Conservation (phyloP, 805 yeast species). For the Isabelozyma gotoi region DNA sequence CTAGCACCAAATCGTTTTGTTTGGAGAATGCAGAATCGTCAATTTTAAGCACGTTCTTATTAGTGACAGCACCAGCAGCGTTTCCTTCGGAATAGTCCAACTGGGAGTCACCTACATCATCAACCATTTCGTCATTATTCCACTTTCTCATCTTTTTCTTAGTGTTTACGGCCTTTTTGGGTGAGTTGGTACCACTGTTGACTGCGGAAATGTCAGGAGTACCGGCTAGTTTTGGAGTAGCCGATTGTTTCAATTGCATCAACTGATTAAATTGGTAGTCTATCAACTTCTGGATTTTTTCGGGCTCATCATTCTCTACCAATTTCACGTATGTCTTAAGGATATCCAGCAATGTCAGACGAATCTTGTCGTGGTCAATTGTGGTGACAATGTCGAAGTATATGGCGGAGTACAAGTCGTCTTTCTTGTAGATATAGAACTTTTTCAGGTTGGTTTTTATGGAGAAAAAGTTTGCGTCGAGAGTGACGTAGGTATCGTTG, state of each 20-base stretch:
- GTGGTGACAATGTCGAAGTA: conserved; percentile 41
- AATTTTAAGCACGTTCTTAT: conserved; percentile 11
- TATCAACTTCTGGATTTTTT: conserved; percentile 31
- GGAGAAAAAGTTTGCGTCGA: conserved; percentile 33
- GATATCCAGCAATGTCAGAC: conserved; percentile 27
- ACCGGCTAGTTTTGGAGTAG: conserved; percentile 2
- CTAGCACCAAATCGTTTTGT: conserved; percentile 39
- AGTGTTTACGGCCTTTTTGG: conserved; percentile 1
- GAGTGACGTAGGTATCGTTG: conserved; percentile 24
- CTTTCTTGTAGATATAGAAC: conserved; percentile 29
- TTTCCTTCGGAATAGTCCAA: conserved; percentile 34
- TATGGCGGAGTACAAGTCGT: conserved; percentile 30
- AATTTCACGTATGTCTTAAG: conserved; percentile 32
- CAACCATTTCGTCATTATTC: conserved; percentile 40
- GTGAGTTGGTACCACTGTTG: conserved; percentile 10
- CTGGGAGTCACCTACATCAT: conserved; percentile 15
- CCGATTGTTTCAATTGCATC: conserved; percentile 25
- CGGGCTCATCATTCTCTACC: conserved; percentile 19
- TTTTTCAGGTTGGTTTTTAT: conserved; percentile 29
- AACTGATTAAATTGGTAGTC: conserved; percentile 40
- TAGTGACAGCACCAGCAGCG: conserved; percentile 1
- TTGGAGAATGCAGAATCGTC: conserved; percentile 35
- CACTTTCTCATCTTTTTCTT: conserved; percentile 44
- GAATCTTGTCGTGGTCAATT: conserved; percentile 37
- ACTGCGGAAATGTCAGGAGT: background rate